A percentile compares a stretch with the other conserved stretches of the same genome.
Conservation (phyloP, 1,284 basidiomycete genomes). For the Marasmius sp. region DNA sequence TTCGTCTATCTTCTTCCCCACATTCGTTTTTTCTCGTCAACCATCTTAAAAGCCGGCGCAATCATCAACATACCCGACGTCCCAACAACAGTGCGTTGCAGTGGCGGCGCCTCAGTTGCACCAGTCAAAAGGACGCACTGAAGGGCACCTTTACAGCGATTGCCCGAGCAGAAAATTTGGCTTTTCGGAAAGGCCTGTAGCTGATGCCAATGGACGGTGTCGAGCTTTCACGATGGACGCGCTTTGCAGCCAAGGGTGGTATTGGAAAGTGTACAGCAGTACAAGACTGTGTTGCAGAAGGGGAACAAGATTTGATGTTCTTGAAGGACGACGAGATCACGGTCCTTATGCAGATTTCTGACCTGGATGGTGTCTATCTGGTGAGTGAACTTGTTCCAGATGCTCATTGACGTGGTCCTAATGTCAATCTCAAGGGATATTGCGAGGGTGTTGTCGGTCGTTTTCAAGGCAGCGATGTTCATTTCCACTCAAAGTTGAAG, state of each 20-base stretch:
- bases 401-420: background rate
- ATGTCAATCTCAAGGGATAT: conserved; percentile 52
- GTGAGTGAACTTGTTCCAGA: conserved; percentile 39
- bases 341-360: conserved; percentile 74
- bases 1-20: background rate
- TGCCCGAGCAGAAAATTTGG: background rate
- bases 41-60: conserved; percentile 27
- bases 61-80: background rate
- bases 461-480: conserved; percentile 70
- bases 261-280: conserved; percentile 75
- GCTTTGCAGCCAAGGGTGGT: conserved; percentile 79
- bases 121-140: background rate
- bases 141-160: background rate
- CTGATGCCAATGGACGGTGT: conserved; percentile 56
- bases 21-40: background rate
- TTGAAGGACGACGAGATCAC: conserved; percentile 82
- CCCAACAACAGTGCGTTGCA: background rate
- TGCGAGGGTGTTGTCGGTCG: conserved; percentile 92
- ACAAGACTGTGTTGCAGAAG: conserved; percentile 77
- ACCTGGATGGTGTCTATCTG: conserved; percentile 55
- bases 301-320: conserved; percentile 85
- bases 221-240: conserved; percentile 75
- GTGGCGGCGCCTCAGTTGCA: background rate
- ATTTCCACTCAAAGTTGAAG: conserved; percentile 77
- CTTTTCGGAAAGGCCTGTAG: background rate